Evolutionary conservation across 345 rosid genomes (phyloP), one percentile per base, ranked within the genome.

Genomic region (Eucalyptus erythrocorys): DNA sequence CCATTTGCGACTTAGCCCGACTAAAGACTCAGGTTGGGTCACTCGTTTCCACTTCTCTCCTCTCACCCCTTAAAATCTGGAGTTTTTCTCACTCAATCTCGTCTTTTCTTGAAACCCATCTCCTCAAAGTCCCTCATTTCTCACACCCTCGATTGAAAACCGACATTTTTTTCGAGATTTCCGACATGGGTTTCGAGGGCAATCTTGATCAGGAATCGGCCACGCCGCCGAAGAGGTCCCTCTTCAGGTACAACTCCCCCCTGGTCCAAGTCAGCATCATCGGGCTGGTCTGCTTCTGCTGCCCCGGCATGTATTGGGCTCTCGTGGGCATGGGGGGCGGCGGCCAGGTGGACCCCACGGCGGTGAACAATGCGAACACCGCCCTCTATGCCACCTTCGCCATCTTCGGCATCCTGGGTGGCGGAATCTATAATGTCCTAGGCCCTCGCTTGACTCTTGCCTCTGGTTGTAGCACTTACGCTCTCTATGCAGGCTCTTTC

Each of bases 241-340:
- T 53, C 45, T 89, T 94, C 76, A 90, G 98, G 37, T 93, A 94
- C 93, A 97, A 96, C 88, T 97, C 99, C 1, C 99, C 99, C 3
- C 66, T 96, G 5, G 90, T 94, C 21, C 99, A 97, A 87, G 96
- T 97, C 22, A 84, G 85, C 86, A 90, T 96, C 34, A 96, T 97
- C 61, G 99, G 98, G 3, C 88, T 97, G 13, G 99, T 97, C 57
- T 97, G 99, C 87, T 97, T 97, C 90, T 97, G 99, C 86, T 97
- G 99, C 53, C 99, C 99, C 1, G 98, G 98, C 5, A 97, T 97
- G 97, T 97, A 95, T 91, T 94, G 96, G 82, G 99, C 99, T 47
- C 94, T 97, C 85, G 92, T 96, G n/a, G 99, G 99, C 16, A 95
- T 97, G 99, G 99, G 99, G 21, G 99, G 98, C 3, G 98, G 98